Conservation (phyloP, 2,329 filamentous ascomycete genomes). For the Periconia sp. region DNA sequence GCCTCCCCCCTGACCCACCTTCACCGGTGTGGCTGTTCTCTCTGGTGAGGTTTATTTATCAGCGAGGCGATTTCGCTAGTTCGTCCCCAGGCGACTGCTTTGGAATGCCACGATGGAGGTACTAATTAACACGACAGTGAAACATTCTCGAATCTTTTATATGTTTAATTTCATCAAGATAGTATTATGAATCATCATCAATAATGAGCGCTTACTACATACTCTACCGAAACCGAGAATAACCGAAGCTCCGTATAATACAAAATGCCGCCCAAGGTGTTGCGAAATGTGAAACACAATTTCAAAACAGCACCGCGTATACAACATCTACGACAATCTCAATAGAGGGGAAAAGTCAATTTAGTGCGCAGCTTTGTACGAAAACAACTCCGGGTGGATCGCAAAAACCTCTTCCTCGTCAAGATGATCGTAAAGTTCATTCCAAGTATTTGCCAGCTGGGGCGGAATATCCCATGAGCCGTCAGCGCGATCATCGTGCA, state of each 20-base stretch:
- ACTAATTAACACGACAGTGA: too few relatives aligned
- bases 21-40: not conserved
- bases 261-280: not conserved
- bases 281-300: not conserved
- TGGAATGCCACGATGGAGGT: too few relatives aligned
- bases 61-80: too few relatives aligned
- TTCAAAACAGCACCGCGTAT: not conserved
- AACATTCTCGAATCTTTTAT: too few relatives aligned
- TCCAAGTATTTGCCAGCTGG: not conserved
- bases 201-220: too few relatives aligned
- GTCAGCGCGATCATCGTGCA: conserved; percentile 3
- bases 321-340: not conserved
- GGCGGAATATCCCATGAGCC: conserved; percentile 2
- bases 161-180: too few relatives aligned
- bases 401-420: conserved; percentile 2
- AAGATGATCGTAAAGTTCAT: conserved; percentile 1
- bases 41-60: not conserved
- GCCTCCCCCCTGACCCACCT: not conserved
- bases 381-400: conserved; percentile 7
- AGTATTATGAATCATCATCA: too few relatives aligned
- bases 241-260: not conserved
- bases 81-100: too few relatives aligned
- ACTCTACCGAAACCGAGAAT: not conserved
- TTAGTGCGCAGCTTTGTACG: conserved; percentile 3
- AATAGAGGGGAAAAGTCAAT: not conserved